phyloP scores from a whole-genome alignment of 192 early-diverging fungal genomes.

The Rhizophlyctis rosea region DNA sequence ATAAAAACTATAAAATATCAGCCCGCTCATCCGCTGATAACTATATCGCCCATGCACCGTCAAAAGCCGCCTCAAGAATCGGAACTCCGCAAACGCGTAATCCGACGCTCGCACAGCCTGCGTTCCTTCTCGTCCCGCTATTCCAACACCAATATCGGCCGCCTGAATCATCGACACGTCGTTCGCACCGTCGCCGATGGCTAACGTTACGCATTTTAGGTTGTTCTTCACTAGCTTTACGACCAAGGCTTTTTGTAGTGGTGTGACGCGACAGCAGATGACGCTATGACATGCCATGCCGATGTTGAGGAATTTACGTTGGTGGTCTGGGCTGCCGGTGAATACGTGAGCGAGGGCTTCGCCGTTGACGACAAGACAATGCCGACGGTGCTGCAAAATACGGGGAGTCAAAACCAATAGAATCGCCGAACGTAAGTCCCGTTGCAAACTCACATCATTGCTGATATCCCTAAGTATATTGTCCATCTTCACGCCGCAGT shows the following conservation, averaged over 20 bases:
- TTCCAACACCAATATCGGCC: conserved; percentile 54
- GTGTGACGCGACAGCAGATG: conserved; percentile 59
- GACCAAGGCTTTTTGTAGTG: conserved; percentile 60
- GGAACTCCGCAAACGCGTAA: conserved; percentile 56
- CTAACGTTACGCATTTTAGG: conserved; percentile 70
- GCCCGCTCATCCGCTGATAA: conserved; percentile 32
- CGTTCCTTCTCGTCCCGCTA: conserved; percentile 56
- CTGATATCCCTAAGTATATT: conserved; percentile 29
- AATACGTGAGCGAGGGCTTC: conserved; percentile 71
- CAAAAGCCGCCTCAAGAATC: conserved; percentile 47
- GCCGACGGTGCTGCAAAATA: not conserved
- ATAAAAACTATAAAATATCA: conserved; percentile 56
- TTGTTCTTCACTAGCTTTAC: conserved; percentile 45
- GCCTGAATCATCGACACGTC: conserved; percentile 63
- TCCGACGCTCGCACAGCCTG: conserved; percentile 58
- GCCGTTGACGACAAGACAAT: conserved; percentile 82
- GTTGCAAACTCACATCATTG: not conserved
- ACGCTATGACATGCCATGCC: conserved; percentile 47
- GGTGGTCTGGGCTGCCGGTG: conserved; percentile 47
- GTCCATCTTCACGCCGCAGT: conserved; percentile 25
- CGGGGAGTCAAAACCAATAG: conserved; percentile 25
- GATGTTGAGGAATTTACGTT: conserved; percentile 32
- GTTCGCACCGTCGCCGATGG: conserved; percentile 66
- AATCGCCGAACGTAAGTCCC: conserved; percentile 50
- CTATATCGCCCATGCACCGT: conserved; percentile 54